Evolutionary conservation across 345 rosid species (phyloP), one percentile per base, ranked within the genome.

Genomic region (Gossypium turneri): DNA sequence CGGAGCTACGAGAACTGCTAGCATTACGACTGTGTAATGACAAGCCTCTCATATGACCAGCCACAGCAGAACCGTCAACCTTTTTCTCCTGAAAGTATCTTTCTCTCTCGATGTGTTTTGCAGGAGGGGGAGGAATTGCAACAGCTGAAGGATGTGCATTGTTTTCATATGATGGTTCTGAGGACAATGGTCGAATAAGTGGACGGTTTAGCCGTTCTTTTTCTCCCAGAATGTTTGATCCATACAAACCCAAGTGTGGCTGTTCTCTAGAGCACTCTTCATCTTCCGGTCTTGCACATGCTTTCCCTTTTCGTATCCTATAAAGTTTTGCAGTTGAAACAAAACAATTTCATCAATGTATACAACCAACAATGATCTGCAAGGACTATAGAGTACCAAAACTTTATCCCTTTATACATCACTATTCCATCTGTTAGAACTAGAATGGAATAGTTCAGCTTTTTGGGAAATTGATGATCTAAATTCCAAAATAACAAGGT

Each of bases 121-220:
- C 88, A 60, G 99, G 98, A 12, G 99, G 99, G 7, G 99, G 99
- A 12, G 99, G 99, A 75, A 95, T 90, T 17, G 81, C 88, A 64
- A 87, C 84, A 20, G 87, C 70, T 20, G 89, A 84, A 24, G 81
- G 78, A 62, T 87, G 82, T 25, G 83, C 73, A 22, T 34, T 66
- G 65, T 79, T 70, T 66, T 86, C 88, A 3, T 81, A 84, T 41
- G 81, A 70, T 68, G 82, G 70, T 38, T 78, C 95, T 13, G 78
- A 70, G 43, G 81, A 77, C 69, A 90, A 74, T 73, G 98, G 90
- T 63, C 93, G 88, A 72, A 91, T 90, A 68, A 88, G 92, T 47
- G 97, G 98, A 47, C 94, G 94, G 81, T 90, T 86, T 78, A 91
- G 80, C 80, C 86, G 85, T 66, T 85, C 93, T 43, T 67, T 86